A percentile compares a stretch with the other conserved stretches of the same genome.
These are phyloP conservation scores for Trichoderma lentiforme DNA, from an alignment of 2,329 filamentous ascomycete species.

Conservation along the genomic window DNA sequence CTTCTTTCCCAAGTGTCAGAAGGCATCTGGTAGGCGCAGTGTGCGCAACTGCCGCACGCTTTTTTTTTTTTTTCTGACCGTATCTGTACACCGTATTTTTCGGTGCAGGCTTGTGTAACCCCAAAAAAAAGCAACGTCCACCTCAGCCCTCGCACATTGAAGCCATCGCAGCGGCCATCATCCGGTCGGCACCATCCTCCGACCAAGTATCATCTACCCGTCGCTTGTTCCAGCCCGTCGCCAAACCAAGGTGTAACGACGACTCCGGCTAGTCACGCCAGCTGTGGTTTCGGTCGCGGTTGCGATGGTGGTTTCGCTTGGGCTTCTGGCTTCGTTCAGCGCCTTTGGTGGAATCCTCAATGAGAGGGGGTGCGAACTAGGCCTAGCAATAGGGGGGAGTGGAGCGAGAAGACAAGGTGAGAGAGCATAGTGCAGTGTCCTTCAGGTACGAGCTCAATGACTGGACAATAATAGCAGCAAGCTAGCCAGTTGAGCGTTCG, in stretches of 20 bases:
- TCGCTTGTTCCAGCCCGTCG: background rate
- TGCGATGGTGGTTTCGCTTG: background rate
- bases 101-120: background rate
- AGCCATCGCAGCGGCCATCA: background rate
- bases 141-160: background rate
- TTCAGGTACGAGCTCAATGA: background rate
- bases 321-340: background rate
- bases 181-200: background rate
- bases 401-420: background rate
- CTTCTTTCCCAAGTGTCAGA: background rate
- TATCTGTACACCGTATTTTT: slow-evolving; percentile 13
- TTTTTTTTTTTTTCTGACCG: background rate
- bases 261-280: background rate
- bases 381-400: background rate
- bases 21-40: background rate
- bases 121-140: background rate
- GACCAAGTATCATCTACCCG: background rate
- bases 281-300: background rate
- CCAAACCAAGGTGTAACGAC: background rate
- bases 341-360: background rate
- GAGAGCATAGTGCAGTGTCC: background rate
- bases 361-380: background rate
- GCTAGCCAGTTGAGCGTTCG: background rate
- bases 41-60: slow-evolving; percentile 1
- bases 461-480: slow-evolving; percentile 1